A percentile compares a stretch with the other conserved stretches of the same genome.
Evolutionary conservation across 371 early-diverging fungal species (phyloP).

Genomic region (Mortierella sp.): DNA sequence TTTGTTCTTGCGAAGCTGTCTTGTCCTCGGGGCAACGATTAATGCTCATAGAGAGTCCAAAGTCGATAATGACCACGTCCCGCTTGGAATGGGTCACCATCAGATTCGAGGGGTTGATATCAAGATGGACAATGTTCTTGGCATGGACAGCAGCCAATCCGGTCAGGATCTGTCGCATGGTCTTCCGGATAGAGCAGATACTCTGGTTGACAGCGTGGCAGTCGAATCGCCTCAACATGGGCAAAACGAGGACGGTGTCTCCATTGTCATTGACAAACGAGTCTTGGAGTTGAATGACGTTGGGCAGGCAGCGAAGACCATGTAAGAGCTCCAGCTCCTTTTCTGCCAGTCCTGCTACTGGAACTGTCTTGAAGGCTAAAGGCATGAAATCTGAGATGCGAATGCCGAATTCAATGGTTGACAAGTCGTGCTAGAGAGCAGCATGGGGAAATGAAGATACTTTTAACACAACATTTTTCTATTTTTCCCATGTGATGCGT

Average conservation of each 20-base stretch:
- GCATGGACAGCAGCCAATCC: slow-evolving; percentile 61
- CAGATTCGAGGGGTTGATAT: slow-evolving; percentile 71
- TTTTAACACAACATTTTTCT: not conserved
- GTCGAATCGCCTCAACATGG: slow-evolving; percentile 55
- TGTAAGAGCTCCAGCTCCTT: slow-evolving; percentile 62
- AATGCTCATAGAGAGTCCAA: slow-evolving; percentile 65
- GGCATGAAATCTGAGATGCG: slow-evolving; percentile 62
- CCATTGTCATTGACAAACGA: slow-evolving; percentile 65
- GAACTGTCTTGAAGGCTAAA: slow-evolving; percentile 71
- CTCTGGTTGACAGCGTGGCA: slow-evolving; percentile 35
- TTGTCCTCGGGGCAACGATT: slow-evolving; percentile 26
- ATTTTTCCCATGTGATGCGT: not conserved
- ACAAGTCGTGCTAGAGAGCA: slow-evolving; percentile 37
- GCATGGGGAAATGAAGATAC: not conserved
- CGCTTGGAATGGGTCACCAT: slow-evolving; percentile 64
- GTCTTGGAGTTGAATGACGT: slow-evolving; percentile 65
- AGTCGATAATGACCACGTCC: slow-evolving; percentile 72
- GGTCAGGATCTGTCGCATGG: slow-evolving; percentile 56
- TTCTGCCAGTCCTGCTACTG: slow-evolving; percentile 57
- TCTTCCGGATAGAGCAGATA: slow-evolving; percentile 42
- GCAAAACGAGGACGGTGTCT: slow-evolving; percentile 67
- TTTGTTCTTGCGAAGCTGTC: slow-evolving; percentile 6
- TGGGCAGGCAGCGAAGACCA: slow-evolving; percentile 53
- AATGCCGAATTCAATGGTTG: slow-evolving; percentile 67
- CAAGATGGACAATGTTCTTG: slow-evolving; percentile 70